A percentile compares a stretch with the other conserved stretches of the same genome.
These are phyloP conservation scores for Tetrahymena elliotti DNA, from an alignment of 73 alveolate genomes.

Conservation along the genomic window DNA sequence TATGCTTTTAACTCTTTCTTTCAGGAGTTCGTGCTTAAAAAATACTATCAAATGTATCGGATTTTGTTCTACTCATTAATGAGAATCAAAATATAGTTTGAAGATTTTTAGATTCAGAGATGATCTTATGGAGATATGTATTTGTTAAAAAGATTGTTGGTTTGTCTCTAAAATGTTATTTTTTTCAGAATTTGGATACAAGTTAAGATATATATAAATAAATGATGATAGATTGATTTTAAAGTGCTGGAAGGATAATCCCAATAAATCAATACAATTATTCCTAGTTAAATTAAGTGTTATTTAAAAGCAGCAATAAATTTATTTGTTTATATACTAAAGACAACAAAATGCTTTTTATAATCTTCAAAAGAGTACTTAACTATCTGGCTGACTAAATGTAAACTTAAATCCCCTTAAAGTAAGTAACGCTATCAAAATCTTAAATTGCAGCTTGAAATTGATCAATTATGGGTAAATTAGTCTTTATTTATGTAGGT, in stretches of 20 bases:
- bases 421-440: background rate
- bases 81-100: background rate
- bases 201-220: background rate
- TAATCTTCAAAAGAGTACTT: too few relatives aligned
- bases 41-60: background rate
- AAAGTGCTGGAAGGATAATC: background rate
- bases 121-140: background rate
- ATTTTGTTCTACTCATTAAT: background rate
- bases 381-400: background rate
- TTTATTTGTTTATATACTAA: too few relatives aligned
- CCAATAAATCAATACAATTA: background rate
- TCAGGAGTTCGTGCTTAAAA: background rate
- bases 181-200: background rate
- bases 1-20: background rate
- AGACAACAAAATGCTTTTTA: background rate
- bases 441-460: too few relatives aligned
- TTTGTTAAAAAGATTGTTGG: background rate
- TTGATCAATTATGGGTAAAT: too few relatives aligned
- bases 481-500: background rate
- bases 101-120: background rate
- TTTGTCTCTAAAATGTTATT: background rate
- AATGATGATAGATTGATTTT: background rate
- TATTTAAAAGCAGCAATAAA: background rate
- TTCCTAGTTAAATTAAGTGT: background rate
- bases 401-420: too few relatives aligned